A percentile compares a stretch with the other conserved stretches of the same genome.
Conservation (phyloP, 1,284 basidiomycete species). For the Heterobasidion annosum region DNA sequence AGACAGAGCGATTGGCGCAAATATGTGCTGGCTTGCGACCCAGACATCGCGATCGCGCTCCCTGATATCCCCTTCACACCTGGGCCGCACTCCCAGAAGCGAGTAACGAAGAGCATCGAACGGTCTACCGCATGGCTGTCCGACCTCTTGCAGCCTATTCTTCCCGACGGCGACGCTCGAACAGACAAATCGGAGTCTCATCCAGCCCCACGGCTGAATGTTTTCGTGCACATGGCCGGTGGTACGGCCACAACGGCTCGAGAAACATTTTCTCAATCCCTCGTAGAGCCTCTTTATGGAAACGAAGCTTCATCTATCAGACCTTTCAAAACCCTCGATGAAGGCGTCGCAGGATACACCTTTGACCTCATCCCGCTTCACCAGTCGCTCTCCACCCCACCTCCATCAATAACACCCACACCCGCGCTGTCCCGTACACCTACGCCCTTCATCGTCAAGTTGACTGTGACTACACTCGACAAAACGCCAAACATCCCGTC, state of each 20-base stretch:
- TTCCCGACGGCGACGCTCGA: conserved; percentile 3
- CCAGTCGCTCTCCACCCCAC: conserved; percentile 10
- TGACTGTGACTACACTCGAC: conserved; percentile 1
- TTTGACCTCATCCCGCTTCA: conserved; percentile 59
- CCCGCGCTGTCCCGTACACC: not conserved
- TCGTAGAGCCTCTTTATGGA: conserved; percentile 47
- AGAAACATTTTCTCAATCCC: conserved; percentile 47
- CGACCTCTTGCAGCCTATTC: conserved; percentile 28
- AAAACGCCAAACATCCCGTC: conserved; percentile 6
- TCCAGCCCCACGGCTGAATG: conserved; percentile 22
- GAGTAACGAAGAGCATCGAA: conserved; percentile 65
- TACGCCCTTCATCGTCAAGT: not conserved
- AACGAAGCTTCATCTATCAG: conserved; percentile 44
- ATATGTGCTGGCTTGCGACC: conserved; percentile 42
- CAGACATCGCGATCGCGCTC: conserved; percentile 66
- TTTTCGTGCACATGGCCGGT: conserved; percentile 66
- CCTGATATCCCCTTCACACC: conserved; percentile 60
- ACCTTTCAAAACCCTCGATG: conserved; percentile 48
- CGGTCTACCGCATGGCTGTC: conserved; percentile 56
- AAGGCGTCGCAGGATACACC: conserved; percentile 57
- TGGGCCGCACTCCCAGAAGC: conserved; percentile 61
- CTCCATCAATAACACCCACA: not conserved
- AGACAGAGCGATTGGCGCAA: conserved; percentile 42
- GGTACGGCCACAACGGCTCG: conserved; percentile 47
- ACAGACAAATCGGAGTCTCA: not conserved